Percentiles rank a stretch among this genome's conserved stretches.
Evolutionary conservation across 2,329 filamentous ascomycete species (phyloP).

Genomic region (Tolypocladium ophioglossoides): DNA sequence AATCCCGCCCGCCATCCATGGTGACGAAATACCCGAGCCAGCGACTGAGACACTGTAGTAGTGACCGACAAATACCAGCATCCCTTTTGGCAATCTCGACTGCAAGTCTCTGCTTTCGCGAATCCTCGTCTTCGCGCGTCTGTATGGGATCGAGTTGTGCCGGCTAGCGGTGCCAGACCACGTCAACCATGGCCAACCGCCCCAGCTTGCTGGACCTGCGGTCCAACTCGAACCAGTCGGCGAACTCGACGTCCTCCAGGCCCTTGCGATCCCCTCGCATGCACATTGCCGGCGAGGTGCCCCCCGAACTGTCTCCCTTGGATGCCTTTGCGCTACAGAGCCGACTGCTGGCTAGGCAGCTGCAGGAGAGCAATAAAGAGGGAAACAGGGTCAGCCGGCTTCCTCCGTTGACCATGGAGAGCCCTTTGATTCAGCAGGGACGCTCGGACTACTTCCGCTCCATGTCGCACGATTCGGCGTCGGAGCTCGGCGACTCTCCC

Average conservation of each 20-base stretch:
- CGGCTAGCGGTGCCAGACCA: conserved; percentile 5
- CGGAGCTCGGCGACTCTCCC: conserved; percentile 27
- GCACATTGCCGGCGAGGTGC: conserved; percentile 69
- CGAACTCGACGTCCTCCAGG: conserved; percentile 32
- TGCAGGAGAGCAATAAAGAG: conserved; percentile 66
- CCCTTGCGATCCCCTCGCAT: conserved; percentile 63
- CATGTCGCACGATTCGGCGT: conserved; percentile 51
- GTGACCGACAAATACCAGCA: conserved; percentile 5
- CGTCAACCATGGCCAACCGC: conserved; percentile 38
- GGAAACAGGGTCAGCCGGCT: conserved; percentile 77
- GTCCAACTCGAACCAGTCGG: conserved; percentile 43
- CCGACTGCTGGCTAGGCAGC: conserved; percentile 73
- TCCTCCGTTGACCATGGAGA: conserved; percentile 71
- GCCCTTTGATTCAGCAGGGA: conserved; percentile 64
- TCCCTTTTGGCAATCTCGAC: neutral
- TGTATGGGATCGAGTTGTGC: conserved; percentile 5
- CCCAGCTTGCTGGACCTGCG: conserved; percentile 51
- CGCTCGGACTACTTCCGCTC: conserved; percentile 76
- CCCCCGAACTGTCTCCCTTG: conserved; percentile 83
- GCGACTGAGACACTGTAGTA: conserved; percentile 9
- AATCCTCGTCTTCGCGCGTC: neutral
- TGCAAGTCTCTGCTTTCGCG: neutral
- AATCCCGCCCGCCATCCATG: conserved; percentile 2
- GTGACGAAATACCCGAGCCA: conserved; percentile 11
- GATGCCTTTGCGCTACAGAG: conserved; percentile 94